Percentiles rank a stretch among this genome's conserved stretches.
These are phyloP conservation scores for Corynascus novoguineensis DNA, from an alignment of 495 filamentous ascomycete species.

Conservation along the genomic window DNA sequence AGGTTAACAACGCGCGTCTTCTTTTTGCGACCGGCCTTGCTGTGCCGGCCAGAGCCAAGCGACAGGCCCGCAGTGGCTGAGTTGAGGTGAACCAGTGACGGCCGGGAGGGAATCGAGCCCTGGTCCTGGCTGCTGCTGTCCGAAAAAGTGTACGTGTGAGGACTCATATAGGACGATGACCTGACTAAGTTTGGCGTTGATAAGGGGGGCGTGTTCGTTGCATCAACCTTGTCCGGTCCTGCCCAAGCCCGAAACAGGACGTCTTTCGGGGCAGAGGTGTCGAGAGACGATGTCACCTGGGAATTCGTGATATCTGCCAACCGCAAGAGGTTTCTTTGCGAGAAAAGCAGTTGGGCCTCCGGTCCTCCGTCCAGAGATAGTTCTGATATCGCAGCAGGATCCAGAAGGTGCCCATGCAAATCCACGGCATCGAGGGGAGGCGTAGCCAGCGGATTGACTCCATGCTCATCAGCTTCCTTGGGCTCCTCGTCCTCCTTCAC, in stretches of 20 bases:
- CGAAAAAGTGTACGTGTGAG: conserved; percentile 60
- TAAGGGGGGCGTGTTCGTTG: conserved; percentile 49
- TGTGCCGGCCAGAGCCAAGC: conserved; percentile 58
- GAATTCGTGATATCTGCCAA: conserved; percentile 72
- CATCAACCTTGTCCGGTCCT: conserved; percentile 64
- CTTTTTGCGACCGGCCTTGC: conserved; percentile 68
- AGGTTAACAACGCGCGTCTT: conserved; percentile 94
- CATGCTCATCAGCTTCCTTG: conserved; percentile 45
- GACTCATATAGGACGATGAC: conserved; percentile 55
- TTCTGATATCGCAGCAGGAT: conserved; percentile 65
- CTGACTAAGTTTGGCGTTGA: conserved; percentile 51
- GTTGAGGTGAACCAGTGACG: conserved; percentile 42
- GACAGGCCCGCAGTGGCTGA: conserved; percentile 57
- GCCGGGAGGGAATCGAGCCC: conserved; percentile 42
- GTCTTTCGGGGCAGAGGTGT: conserved; percentile 76
- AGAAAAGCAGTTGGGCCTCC: conserved; percentile 78
- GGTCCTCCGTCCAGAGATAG: conserved; percentile 69
- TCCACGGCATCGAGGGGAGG: conserved; percentile 75
- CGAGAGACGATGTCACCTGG: conserved; percentile 79
- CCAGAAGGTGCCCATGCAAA: conserved; percentile 66
- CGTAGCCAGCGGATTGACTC: conserved; percentile 72
- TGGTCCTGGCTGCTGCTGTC: conserved; percentile 47
- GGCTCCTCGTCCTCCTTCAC: conserved; percentile 48
- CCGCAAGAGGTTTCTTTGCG: conserved; percentile 79
- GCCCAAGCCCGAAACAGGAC: conserved; percentile 90